Base-by-base conservation (phyloP, 2,329 filamentous ascomycete species). In the Pleomassaria siparia region DNA sequence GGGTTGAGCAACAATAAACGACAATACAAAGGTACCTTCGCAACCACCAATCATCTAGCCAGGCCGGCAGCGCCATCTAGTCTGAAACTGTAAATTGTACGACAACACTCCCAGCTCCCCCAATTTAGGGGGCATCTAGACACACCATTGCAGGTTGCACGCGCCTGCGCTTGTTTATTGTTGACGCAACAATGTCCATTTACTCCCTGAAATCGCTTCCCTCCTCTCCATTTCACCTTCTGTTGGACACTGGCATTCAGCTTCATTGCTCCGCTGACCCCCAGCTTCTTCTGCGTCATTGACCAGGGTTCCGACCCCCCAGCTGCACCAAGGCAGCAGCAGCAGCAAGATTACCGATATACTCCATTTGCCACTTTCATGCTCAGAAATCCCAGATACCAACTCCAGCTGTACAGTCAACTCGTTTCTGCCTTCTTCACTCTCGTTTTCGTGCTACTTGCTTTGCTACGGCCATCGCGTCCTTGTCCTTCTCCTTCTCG, bases 261-360 rank as follows among this genome's bases (percentile, higher is more conserved):
- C 5, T 9, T 9, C 15, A 5, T 32, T 32, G 9, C 29, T 15
- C 29, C 29, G 32, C 6, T 25, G 20, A 29, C 11, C 37, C 37
- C 40, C 40, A 39, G 26, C 30, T 32, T 35, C 20, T 41, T 51
- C 28, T 43, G 29, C 41, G 63, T 69, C 66, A 68, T 69, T 54
- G 64, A 67, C 64, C 42, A 49, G 66, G 64, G 59, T 67, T 42
- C 36, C 46, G 46, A 47, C 61, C 58, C 61, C 54, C 58, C 43
- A 53, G 25, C 30, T 12, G 20, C 46, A 51, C 46, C 36, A 51
- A 53, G 54, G 54, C 50, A 49, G 48, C 30, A 18, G 37, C 25
- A 53, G 36, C 53, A 58, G 55, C 44, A 43, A 21, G 51, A 22
- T 46, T n/a, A 10, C 44, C 37, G 33, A 37, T 37, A 32, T 35